Conservation (phyloP, 179 eudicot species). For the Beta lomatogona region DNA sequence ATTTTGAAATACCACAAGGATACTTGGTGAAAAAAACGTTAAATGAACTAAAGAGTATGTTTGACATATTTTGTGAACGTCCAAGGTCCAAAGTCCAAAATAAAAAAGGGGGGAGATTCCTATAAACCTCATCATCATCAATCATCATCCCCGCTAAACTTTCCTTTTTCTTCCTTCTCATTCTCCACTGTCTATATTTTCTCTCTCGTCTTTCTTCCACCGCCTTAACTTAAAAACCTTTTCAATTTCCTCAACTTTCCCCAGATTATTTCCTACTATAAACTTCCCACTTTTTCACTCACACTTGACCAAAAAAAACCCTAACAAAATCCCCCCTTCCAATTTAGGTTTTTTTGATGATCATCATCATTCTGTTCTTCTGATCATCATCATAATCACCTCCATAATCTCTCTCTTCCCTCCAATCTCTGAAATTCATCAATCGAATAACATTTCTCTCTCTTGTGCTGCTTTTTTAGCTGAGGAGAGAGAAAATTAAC, state of each 20-base stretch:
- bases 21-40: too few relatives aligned
- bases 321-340: not conserved
- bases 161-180: not conserved
- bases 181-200: too few relatives aligned
- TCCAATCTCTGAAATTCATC: not conserved
- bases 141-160: constrained; percentile 1
- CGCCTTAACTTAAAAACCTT: not conserved
- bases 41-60: too few relatives aligned
- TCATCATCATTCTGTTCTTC: not conserved
- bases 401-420: too few relatives aligned
- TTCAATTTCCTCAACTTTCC: not conserved
- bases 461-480: not conserved
- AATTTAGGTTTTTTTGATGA: not conserved
- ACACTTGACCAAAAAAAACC: too few relatives aligned
- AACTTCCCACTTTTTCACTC: too few relatives aligned
- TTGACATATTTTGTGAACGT: fast-evolving
- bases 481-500: not conserved
- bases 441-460: not conserved
- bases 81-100: not conserved
- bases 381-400: not conserved
- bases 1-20: too few relatives aligned
- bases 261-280: too few relatives aligned
- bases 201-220: not conserved
- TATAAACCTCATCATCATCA: too few relatives aligned
- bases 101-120: not conserved